phyloP scores from a whole-genome alignment of 75 land plant genomes.

The Cupressus sempervirens region DNA sequence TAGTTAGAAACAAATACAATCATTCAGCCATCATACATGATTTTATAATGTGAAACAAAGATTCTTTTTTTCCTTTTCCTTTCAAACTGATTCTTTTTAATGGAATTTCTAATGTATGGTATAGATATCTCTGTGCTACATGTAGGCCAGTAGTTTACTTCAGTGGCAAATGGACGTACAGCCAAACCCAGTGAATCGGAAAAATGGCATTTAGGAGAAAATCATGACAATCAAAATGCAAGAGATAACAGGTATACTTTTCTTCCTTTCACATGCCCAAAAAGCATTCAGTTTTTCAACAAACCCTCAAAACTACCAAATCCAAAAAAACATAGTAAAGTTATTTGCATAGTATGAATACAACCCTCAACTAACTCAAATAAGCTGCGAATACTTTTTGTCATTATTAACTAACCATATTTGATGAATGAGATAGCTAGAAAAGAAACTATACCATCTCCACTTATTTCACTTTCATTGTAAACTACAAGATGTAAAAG shows the following conservation, averaged over 20 bases:
- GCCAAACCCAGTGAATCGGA: not conserved
- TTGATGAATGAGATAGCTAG: too few relatives aligned
- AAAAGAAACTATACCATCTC: too few relatives aligned
- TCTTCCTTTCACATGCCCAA: not conserved
- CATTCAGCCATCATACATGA: too few relatives aligned
- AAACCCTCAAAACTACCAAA: not conserved
- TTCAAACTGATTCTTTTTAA: not conserved
- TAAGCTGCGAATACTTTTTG: too few relatives aligned
- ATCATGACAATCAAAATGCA: not conserved
- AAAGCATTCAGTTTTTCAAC: not conserved
- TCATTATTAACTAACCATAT: too few relatives aligned
- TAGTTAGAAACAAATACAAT: too few relatives aligned
- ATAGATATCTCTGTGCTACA: not conserved
- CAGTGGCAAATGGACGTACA: not conserved
- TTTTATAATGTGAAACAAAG: too few relatives aligned
- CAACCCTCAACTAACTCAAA: too few relatives aligned
- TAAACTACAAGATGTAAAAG: too few relatives aligned
- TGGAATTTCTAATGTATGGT: not conserved
- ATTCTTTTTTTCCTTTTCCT: not conserved
- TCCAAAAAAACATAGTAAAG: too few relatives aligned
- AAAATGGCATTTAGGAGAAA: not conserved
- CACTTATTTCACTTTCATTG: too few relatives aligned
- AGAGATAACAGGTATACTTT: constrained; percentile 6
- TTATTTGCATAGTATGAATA: not conserved
- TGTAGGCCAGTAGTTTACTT: not conserved